Percentiles rank a stretch among this genome's conserved stretches.
These are phyloP conservation scores for Aspergillus campestris DNA, from an alignment of 495 filamentous ascomycete species.

Conservation along the genomic window DNA sequence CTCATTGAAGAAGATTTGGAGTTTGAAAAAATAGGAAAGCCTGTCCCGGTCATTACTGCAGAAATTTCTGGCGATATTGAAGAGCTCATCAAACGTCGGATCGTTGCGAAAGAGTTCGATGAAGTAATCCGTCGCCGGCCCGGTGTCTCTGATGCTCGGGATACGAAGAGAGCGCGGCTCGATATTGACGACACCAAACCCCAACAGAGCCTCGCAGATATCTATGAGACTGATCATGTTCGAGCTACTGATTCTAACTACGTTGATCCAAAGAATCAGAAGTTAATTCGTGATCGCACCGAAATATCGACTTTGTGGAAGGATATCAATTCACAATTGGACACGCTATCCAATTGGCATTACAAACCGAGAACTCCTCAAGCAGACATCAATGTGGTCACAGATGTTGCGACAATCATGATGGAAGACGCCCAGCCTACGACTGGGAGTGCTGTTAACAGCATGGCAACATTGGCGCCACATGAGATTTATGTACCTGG, in stretches of 20 bases:
- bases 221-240: constrained; percentile 90
- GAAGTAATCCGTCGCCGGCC: constrained; percentile 82
- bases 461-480: constrained; percentile 73
- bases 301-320: constrained; percentile 82
- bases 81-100: constrained; percentile 87
- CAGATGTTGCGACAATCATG: constrained; percentile 77
- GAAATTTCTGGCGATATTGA: constrained; percentile 90
- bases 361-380: constrained; percentile 83
- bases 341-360: constrained; percentile 87
- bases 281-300: constrained; percentile 70
- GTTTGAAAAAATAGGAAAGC: constrained; percentile 93
- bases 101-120: constrained; percentile 86
- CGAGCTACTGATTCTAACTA: constrained; percentile 69
- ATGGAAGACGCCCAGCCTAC: constrained; percentile 96
- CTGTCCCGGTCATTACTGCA: constrained; percentile 87
- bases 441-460: constrained; percentile 61
- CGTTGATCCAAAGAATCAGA: constrained; percentile 72
- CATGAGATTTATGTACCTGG: constrained; percentile 87
- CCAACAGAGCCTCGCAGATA: constrained; percentile 77
- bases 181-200: constrained; percentile 85
- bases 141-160: constrained; percentile 29
- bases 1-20: constrained; percentile 92
- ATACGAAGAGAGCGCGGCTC: constrained; percentile 57
- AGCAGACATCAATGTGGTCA: constrained; percentile 71
- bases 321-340: constrained; percentile 69